A percentile compares a stretch with the other conserved stretches of the same genome.
Conservation (phyloP, 2,329 filamentous ascomycete genomes). For the Salinomyces thailandicus region DNA sequence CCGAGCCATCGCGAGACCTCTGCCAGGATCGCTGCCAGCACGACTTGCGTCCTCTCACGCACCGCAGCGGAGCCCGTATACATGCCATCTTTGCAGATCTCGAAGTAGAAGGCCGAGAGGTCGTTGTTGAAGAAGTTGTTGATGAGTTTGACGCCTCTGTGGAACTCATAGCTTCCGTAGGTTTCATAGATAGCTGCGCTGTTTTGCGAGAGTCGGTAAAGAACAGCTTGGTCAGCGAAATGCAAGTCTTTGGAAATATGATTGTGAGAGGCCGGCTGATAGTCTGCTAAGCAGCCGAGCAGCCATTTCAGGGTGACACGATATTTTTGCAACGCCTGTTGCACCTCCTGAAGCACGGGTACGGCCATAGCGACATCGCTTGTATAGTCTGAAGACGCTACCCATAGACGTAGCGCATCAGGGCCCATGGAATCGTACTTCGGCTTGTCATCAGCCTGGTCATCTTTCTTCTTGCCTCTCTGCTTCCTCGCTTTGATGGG, state of each 20-base stretch:
- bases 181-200: constrained; percentile 54
- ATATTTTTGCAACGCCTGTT: constrained; percentile 72
- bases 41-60: constrained; percentile 45
- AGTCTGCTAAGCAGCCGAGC: constrained; percentile 51
- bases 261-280: constrained; percentile 19
- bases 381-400: constrained; percentile 83
- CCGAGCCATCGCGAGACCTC: constrained; percentile 68
- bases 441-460: constrained; percentile 18
- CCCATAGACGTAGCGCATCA: constrained; percentile 84
- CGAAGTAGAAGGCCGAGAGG: constrained; percentile 87
- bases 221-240: constrained; percentile 57
- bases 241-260: constrained; percentile 1
- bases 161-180: constrained; percentile 68
- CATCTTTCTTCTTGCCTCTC: constrained; percentile 30
- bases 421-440: constrained; percentile 50
- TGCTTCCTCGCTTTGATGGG: constrained; percentile 46
- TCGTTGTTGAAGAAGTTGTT: constrained; percentile 75
- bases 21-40: constrained; percentile 52
- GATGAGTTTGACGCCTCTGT: constrained; percentile 60
- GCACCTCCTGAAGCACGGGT: constrained; percentile 63
- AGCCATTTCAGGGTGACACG: constrained; percentile 86
- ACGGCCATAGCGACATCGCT: constrained; percentile 75
- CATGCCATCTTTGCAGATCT: constrained; percentile 80
- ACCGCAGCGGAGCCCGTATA: constrained; percentile 70
- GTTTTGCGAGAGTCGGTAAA: constrained; percentile 60